These are phyloP conservation scores for Hyaloscypha hepaticicola DNA, from an alignment of 495 filamentous ascomycete species.

Conservation along the genomic window DNA sequence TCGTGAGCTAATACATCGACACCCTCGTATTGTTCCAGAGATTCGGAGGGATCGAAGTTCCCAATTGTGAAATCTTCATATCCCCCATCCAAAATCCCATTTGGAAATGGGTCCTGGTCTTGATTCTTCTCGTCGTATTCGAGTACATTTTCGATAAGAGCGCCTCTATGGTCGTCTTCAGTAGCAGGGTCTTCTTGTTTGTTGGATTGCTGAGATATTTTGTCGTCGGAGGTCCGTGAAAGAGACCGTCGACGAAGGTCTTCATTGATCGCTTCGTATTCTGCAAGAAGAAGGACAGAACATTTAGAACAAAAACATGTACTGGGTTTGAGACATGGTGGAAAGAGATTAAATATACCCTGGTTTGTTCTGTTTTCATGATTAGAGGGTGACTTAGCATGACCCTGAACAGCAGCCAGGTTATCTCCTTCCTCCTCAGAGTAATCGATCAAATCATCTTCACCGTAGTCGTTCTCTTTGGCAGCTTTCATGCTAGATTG, in stretches of 20 bases:
- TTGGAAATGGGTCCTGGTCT: neutral
- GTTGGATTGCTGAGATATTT: neutral
- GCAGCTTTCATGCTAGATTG: neutral
- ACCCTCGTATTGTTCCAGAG: neutral
- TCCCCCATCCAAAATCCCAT: neutral
- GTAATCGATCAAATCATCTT: constrained; percentile 38
- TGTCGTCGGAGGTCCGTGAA: constrained; percentile 14
- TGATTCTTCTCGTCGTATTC: constrained; percentile 16
- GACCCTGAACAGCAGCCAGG: constrained; percentile 34
- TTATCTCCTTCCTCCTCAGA: constrained; percentile 42
- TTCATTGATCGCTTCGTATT: constrained; percentile 24
- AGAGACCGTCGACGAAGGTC: constrained; percentile 24
- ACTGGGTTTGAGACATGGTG: constrained; percentile 24
- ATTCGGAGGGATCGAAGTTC: neutral
- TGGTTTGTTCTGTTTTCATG: constrained; percentile 14
- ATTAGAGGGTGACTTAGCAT: constrained; percentile 32
- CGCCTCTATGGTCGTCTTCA: neutral
- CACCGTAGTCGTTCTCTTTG: neutral
- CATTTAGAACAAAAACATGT: constrained; percentile 31
- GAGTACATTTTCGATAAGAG: neutral
- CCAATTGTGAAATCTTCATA: neutral
- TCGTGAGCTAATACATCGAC: neutral
- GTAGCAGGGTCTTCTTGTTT: neutral
- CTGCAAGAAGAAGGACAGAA: constrained; percentile 20
- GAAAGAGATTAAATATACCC: constrained; percentile 26